These are phyloP conservation scores for Saturnispora bothae DNA, from an alignment of 805 yeast genomes.

Conservation along the genomic window DNA sequence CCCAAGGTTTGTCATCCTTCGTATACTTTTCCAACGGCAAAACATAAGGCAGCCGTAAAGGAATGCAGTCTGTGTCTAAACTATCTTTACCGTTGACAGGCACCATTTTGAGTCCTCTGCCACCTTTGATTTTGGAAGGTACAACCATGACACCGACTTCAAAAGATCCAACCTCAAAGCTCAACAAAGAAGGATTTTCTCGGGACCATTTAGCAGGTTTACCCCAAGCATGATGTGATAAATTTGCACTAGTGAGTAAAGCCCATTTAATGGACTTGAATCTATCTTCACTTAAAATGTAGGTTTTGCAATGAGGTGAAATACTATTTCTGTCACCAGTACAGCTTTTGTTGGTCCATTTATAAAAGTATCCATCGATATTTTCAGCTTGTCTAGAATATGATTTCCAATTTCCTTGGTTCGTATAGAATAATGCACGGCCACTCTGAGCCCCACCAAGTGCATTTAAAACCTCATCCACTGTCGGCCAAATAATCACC, in stretches of 20 bases:
- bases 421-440: conserved; percentile 20
- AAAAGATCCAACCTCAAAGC: conserved; percentile 31
- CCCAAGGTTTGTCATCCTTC: conserved; percentile 41
- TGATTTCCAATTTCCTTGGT: conserved; percentile 14
- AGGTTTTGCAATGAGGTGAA: conserved; percentile 57
- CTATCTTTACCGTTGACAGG: conserved; percentile 37
- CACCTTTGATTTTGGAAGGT: conserved; percentile 19
- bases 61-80: conserved; percentile 3
- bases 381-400: conserved; percentile 30
- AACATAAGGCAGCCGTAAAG: conserved; percentile 41
- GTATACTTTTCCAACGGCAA: conserved; percentile 39
- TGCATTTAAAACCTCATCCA: conserved; percentile 18
- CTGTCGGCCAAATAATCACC: conserved; percentile 27
- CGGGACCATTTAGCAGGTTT: conserved; percentile 18
- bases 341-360: conserved; percentile 31
- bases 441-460: conserved; percentile 19
- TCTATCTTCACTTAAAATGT: conserved; percentile 42
- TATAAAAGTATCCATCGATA: conserved; percentile 33
- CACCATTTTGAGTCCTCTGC: conserved; percentile 18
- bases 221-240: conserved; percentile 82
- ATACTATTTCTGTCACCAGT: conserved; percentile 20
- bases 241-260: conserved; percentile 61
- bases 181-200: conserved; percentile 15
- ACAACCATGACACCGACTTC: conserved; percentile 46
- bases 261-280: conserved; percentile 54